Conservation (phyloP, 2,329 filamentous ascomycete genomes). For the Fusarium praegraminearum region DNA sequence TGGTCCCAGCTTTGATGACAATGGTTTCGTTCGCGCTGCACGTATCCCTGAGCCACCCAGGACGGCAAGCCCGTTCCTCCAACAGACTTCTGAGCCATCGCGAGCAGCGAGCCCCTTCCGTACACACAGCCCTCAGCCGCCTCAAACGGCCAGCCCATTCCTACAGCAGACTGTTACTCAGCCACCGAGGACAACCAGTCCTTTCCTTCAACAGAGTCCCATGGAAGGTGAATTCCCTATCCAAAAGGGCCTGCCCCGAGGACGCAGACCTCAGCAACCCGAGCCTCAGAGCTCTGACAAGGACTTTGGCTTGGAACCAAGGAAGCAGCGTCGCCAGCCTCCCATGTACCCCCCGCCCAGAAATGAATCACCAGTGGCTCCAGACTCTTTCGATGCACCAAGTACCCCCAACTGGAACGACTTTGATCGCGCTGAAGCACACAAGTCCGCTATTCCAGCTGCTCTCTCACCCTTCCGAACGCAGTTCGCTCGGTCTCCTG, state of each 20-base stretch:
- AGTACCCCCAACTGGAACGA: constrained; percentile 47
- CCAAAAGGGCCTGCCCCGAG: constrained; percentile 53
- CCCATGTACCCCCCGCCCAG: constrained; percentile 42
- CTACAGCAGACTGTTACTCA: constrained; percentile 16
- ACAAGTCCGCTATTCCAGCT: constrained; percentile 53
- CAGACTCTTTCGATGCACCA: constrained; percentile 17
- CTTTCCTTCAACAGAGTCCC: constrained; percentile 42
- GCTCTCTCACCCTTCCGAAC: constrained; percentile 50
- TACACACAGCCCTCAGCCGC: not conserved
- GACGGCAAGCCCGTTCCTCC: constrained; percentile 46
- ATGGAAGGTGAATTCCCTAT: constrained; percentile 53
- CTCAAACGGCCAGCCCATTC: not conserved
- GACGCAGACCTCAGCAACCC: constrained; percentile 44
- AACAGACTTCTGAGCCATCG: not conserved
- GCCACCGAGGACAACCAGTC: constrained; percentile 43
- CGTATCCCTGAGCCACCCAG: constrained; percentile 36
- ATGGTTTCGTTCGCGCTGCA: constrained; percentile 37
- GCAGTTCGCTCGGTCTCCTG: constrained; percentile 31
- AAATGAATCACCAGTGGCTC: constrained; percentile 10
- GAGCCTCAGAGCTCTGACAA: constrained; percentile 15
- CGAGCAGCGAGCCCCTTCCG: constrained; percentile 2
- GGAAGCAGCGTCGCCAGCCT: constrained; percentile 41
- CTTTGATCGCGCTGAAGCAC: constrained; percentile 47
- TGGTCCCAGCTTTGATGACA: constrained; percentile 40
- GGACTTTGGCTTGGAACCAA: constrained; percentile 35